Base-by-base conservation (phyloP, 2,329 filamentous ascomycete genomes). In the Pyrenophora seminiperda region DNA sequence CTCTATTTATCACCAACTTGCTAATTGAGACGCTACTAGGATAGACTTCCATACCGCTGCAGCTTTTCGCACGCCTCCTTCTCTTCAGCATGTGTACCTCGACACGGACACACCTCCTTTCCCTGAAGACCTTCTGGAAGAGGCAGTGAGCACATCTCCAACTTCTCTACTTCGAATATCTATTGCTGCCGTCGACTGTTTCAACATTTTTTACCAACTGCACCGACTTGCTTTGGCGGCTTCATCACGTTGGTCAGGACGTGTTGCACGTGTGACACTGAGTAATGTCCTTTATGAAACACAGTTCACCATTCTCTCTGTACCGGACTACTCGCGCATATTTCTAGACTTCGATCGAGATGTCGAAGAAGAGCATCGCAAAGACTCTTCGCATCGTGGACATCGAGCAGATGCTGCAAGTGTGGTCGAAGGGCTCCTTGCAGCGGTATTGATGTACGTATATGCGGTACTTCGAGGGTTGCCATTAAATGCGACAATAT, bases 131-230 rank as follows among this genome's bases (percentile, higher is more conserved):
- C 46, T 66, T 5, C 47, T 56, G 5, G 61, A 65, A 39, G 54
- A 60, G 45, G 62, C 62, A 22, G 61, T 61, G 1, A 54, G 29
- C 34, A 59, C 54, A 2, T 66, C 63, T 3, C 62, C 59, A 13
- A 64, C 62, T 0, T 62, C 58, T 5, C 47, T 58, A 4, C 55
- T 67, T 11, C 61, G 58, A n/a, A 53, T 68, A 14, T 58, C 62
- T 1, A 22, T 56, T 7, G 44, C 54, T 6, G 32, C 52, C 7
- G 44, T 65, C 9, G 58, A 65, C 15, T 65, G 61, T 48, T 66
- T 66, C 53, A 64, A 65, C 15, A 61, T 66, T 6, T 66, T 68
- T 50, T 59, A 65, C 49, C 56, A 51, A 6, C 42, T 68, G 1
- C 63, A 66, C 33, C 61, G 61, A 10, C 54, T 68, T 29, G 58